A percentile compares a stretch with the other conserved stretches of the same genome.
These are phyloP conservation scores for Phyllosticta ampelicida DNA, from an alignment of 2,329 filamentous ascomycete genomes.

Conservation along the genomic window DNA sequence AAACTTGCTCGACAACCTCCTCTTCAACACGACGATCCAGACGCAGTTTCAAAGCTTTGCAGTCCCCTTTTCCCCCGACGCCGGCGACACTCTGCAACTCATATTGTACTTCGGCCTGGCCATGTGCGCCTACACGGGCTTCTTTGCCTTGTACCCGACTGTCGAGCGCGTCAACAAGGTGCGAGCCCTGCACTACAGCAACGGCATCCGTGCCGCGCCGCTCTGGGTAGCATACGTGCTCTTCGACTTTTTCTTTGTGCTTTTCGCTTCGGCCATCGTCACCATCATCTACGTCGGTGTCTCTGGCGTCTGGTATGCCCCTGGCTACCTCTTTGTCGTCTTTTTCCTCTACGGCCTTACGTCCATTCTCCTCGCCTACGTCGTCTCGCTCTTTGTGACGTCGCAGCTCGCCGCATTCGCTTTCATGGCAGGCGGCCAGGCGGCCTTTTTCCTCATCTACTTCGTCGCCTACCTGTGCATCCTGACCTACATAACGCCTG, in stretches of 20 bases:
- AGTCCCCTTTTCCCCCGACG: conserved; percentile 55
- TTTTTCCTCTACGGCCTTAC: conserved; percentile 73
- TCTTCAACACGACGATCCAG: conserved; percentile 57
- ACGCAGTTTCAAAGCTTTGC: conserved; percentile 68
- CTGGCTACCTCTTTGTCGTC: conserved; percentile 72
- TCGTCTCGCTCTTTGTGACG: conserved; percentile 67
- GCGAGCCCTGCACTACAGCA: conserved; percentile 79
- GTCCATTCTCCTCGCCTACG: conserved; percentile 65
- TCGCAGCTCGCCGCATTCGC: conserved; percentile 80
- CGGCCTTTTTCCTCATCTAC: conserved; percentile 39
- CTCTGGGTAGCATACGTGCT: conserved; percentile 74
- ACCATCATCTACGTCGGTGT: conserved; percentile 57
- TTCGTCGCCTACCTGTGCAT: conserved; percentile 44
- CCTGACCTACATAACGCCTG: conserved; percentile 62
- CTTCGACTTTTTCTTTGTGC: conserved; percentile 70
- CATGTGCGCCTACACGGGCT: conserved; percentile 67
- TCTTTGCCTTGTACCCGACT: conserved; percentile 86
- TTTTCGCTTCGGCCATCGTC: conserved; percentile 54
- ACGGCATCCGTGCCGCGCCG: conserved; percentile 71
- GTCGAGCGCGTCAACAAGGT: conserved; percentile 69
- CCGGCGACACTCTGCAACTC: conserved; percentile 65
- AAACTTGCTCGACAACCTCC: conserved; percentile 78
- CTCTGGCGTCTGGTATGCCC: conserved; percentile 60
- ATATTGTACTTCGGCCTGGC: conserved; percentile 73
- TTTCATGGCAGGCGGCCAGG: conserved; percentile 67